phyloP scores from a whole-genome alignment of 176 grass and related monocot species.

The Avena insularis region DNA sequence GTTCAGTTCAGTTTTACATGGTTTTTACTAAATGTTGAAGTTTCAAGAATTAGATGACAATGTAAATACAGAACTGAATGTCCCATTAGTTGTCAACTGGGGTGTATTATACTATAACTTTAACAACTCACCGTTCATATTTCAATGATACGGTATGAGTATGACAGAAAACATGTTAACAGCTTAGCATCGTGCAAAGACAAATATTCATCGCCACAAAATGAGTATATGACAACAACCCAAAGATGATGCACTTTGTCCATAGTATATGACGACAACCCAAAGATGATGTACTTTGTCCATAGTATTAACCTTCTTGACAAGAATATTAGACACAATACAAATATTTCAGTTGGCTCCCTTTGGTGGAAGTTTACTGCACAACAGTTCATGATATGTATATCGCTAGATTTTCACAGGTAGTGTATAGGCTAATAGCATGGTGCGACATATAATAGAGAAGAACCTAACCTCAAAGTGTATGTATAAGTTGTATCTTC shows the following conservation, averaged over 20 bases:
- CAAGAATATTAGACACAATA: neutral
- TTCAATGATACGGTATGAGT: neutral
- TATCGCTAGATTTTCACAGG: neutral
- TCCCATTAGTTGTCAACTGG: neutral
- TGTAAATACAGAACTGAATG: neutral
- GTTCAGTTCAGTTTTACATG: neutral
- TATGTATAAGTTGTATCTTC: too few species aligned
- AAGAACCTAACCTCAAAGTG: neutral
- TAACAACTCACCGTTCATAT: neutral
- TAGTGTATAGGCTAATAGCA: neutral
- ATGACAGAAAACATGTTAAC: neutral
- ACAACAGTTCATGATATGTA: neutral
- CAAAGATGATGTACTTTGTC: neutral
- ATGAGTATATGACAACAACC: neutral
- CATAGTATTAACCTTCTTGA: neutral
- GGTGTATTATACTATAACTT: neutral
- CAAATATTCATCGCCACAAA: neutral
- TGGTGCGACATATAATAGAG: constrained; percentile 3
- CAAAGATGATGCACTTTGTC: neutral
- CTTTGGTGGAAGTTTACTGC: neutral
- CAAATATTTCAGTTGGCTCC: neutral
- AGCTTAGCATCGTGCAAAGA: neutral
- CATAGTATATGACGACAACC: too few species aligned
- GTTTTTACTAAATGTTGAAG: neutral
- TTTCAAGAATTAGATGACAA: neutral